Conservation (phyloP, 2,329 filamentous ascomycete species). For the Colletotrichum zoysiae region DNA sequence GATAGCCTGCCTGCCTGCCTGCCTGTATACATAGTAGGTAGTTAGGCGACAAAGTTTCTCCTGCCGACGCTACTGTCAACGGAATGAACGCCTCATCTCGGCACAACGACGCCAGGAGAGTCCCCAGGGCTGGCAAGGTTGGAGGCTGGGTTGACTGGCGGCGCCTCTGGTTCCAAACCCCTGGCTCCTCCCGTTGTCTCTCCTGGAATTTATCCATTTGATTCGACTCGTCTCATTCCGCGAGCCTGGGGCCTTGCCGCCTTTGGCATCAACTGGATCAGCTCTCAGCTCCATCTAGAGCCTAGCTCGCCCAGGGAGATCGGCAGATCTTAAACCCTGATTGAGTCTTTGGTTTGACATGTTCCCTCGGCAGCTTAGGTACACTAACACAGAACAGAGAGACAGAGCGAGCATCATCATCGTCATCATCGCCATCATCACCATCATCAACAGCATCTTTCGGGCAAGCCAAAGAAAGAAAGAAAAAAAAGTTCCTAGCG, state of each 20-base stretch:
- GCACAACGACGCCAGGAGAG: not conserved
- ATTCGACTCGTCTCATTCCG: conserved; percentile 11
- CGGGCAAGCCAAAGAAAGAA: not conserved
- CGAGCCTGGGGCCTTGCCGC: conserved; percentile 5
- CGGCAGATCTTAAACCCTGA: conserved; percentile 5
- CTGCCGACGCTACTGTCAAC: not conserved
- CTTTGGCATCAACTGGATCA: not conserved
- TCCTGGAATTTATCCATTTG: conserved; percentile 1
- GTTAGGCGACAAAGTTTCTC: not conserved
- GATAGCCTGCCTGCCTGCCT: no score
- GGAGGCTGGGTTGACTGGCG: not conserved
- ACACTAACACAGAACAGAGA: no score
- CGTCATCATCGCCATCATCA: not conserved
- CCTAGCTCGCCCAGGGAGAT: conserved; percentile 7
- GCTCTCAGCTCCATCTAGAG: not conserved
- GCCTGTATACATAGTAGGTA: no score
- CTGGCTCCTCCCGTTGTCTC: not conserved
- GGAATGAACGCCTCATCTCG: not conserved
- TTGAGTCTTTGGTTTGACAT: not conserved
- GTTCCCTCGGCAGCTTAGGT: not conserved
- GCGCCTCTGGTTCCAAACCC: not conserved
- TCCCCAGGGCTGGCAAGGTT: not conserved
- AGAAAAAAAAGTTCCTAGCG: not conserved
- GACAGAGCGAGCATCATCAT: not conserved
- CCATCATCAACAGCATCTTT: not conserved